A percentile compares a stretch with the other conserved stretches of the same genome.
Evolutionary conservation across 2,329 filamentous ascomycete genomes (phyloP).

Genomic region (Xylariaceae sp.): DNA sequence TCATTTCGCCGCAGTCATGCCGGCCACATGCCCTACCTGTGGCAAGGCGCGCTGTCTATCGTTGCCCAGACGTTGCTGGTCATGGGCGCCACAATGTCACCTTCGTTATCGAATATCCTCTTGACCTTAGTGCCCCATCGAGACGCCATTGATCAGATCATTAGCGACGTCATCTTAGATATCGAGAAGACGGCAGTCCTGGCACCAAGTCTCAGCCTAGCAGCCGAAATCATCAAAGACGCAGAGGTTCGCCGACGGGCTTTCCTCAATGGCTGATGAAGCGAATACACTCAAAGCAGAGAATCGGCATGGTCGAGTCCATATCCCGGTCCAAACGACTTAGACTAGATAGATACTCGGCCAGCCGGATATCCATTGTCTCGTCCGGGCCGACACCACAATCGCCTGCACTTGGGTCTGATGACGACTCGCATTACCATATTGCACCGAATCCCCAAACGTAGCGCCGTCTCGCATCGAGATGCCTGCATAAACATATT

Average conservation of each 20-base stretch:
- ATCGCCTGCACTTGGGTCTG: too few species aligned
- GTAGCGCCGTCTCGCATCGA: too few species aligned
- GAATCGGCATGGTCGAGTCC: constrained; percentile 6
- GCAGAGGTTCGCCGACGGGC: constrained; percentile 68
- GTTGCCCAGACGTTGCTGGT: constrained; percentile 77
- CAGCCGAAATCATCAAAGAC: constrained; percentile 77
- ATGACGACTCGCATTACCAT: too few species aligned
- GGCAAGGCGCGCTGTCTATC: constrained; percentile 79
- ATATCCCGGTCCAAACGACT: constrained; percentile 5
- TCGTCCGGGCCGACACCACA: too few species aligned
- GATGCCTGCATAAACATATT: background rate
- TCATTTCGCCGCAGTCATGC: constrained; percentile 55
- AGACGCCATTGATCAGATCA: constrained; percentile 68
- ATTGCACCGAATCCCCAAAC: too few species aligned
- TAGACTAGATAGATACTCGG: too few species aligned
- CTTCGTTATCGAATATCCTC: constrained; percentile 64
- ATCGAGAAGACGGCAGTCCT: constrained; percentile 70
- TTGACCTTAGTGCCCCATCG: constrained; percentile 49
- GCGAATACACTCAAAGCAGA: constrained; percentile 5
- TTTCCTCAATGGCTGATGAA: constrained; percentile 49
- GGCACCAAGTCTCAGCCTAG: constrained; percentile 70
- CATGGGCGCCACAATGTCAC: constrained; percentile 81
- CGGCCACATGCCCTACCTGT: constrained; percentile 80
- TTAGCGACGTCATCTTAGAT: constrained; percentile 72
- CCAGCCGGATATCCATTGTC: too few species aligned